phyloP scores from a whole-genome alignment of 1,284 basidiomycete genomes.

The Rhodotorula sp. region DNA sequence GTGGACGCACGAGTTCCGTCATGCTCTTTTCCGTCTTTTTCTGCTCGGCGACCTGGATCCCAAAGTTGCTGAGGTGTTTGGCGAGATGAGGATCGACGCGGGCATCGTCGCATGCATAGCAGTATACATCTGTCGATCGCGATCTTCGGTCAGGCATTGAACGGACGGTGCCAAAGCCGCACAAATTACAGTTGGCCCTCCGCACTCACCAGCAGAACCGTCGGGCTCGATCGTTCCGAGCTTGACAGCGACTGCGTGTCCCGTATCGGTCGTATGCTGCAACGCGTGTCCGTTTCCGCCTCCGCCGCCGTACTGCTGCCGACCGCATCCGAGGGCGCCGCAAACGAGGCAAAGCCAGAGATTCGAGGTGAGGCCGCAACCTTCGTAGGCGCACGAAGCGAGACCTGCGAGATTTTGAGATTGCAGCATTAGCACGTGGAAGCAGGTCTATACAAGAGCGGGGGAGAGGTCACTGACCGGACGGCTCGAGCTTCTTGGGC shows the following conservation, averaged over 20 bases:
- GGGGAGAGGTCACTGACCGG: slow-evolving; percentile 51
- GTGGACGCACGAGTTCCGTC: slow-evolving; percentile 75
- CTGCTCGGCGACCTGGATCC: slow-evolving; percentile 78
- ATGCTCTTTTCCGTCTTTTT: slow-evolving; percentile 95
- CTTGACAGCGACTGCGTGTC: slow-evolving; percentile 85
- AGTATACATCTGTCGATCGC: slow-evolving; percentile 74
- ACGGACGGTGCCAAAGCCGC: accelerated
- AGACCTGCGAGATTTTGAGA: slow-evolving; percentile 56
- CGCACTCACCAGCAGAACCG: slow-evolving; percentile 70
- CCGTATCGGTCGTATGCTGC: slow-evolving; percentile 70
- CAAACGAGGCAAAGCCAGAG: slow-evolving; percentile 94
- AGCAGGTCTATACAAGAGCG: too few relatives aligned
- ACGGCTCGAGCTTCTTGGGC: slow-evolving; percentile 56
- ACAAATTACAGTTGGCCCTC: background rate
- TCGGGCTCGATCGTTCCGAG: slow-evolving; percentile 96
- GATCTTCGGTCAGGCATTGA: background rate
- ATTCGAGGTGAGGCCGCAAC: slow-evolving; percentile 80
- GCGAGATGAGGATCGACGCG: slow-evolving; percentile 76
- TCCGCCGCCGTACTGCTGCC: slow-evolving; percentile 78
- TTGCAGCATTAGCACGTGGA: background rate
- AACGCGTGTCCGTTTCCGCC: slow-evolving; percentile 91
- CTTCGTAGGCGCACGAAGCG: slow-evolving; percentile 52
- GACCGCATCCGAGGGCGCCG: slow-evolving; percentile 90
- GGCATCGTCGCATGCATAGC: slow-evolving; percentile 87
- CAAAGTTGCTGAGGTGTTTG: slow-evolving; percentile 73